Evolutionary conservation across 768 basidiomycete genomes (phyloP).

Genomic region (Pleurotus cornucopiae): DNA sequence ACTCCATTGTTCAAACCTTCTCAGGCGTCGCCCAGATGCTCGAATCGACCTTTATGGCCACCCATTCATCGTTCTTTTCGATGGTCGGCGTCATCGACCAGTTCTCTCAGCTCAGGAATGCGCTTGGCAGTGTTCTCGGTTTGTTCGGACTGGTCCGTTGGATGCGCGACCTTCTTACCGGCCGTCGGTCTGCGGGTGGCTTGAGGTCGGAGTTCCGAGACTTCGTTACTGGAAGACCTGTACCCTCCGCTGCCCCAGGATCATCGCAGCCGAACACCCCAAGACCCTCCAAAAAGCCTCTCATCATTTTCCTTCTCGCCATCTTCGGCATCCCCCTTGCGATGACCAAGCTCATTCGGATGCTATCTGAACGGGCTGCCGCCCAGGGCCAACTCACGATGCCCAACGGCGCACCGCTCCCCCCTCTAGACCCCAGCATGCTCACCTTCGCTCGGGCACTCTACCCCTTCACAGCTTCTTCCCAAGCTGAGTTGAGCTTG

Average conservation of each 20-base stretch:
- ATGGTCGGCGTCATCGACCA: conserved; percentile 98
- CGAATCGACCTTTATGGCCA: conserved; percentile 96
- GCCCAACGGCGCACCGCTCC: conserved; percentile 32
- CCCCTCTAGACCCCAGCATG: conserved; percentile 71
- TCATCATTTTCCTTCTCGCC: conserved; percentile 90
- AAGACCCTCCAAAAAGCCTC: conserved; percentile 81
- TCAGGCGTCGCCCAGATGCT: conserved; percentile 95
- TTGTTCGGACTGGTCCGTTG: conserved; percentile 87
- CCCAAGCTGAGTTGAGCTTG: conserved; percentile 74
- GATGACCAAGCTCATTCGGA: conserved; percentile 84
- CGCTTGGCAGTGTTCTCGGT: conserved; percentile 89
- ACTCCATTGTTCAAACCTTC: conserved; percentile 94
- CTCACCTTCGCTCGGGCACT: conserved; percentile 82
- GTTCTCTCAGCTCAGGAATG: conserved; percentile 85
- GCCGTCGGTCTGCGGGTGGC: conserved; percentile 23
- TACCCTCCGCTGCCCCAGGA: conserved; percentile 38
- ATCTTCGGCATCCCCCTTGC: conserved; percentile 90
- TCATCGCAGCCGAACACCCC: conserved; percentile 30
- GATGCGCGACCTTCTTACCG: conserved; percentile 65
- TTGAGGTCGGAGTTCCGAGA: conserved; percentile 70
- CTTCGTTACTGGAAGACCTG: conserved; percentile 64
- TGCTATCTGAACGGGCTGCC: conserved; percentile 62
- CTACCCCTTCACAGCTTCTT: conserved; percentile 66
- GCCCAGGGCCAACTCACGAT: conserved; percentile 29
- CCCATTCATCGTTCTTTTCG: conserved; percentile 91